Base-by-base conservation (phyloP, 768 basidiomycete species). In the Strobilomyces confusus region DNA sequence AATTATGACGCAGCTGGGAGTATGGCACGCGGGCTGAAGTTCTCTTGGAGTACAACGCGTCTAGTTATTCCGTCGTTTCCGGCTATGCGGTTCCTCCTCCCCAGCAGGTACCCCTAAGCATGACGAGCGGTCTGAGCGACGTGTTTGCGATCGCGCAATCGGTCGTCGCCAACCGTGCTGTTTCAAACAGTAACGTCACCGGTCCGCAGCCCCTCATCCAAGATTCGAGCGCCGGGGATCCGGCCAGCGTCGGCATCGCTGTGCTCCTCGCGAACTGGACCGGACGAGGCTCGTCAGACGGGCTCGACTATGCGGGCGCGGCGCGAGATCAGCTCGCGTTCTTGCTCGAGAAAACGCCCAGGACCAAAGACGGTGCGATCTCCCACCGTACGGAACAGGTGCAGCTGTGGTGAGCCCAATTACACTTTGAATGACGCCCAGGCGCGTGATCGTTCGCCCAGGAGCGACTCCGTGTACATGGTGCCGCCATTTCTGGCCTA, bases 401-500 rank as follows among this genome's bases (percentile, higher is more conserved):
- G 5, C 87, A 92, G 64, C 75, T 90, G 12, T 92, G 89, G 87
- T 86, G 54, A 62, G 57, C 40, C 14, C 17, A 1, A 13, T 33
- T 30, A 5, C 4, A 9, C 43, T 55, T 34, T 12, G 13, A 8
- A 26, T 37, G 8, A 12, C 30, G 17, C 1, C 2, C 4, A 14
- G 29, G 47, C 44, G 9, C 13, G 6, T 22, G 4, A 40, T 25
- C 37, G 30, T 48, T 52, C 23, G 19, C 14, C 9, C 12, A 89
- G 89, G 88, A 81, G 81, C 48, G 90, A 92, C 65, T 92, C 77
- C 48, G 77, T 88, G 13, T 92, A 85, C 66, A 92, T 92, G 91
- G 86, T 86, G 0, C 91, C 91, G 1, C 89, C 90, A 0, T 95
- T 92, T 66, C 70, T 94, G 11, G 89, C 92, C 0, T 92, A 91